Conservation (phyloP, 1,284 basidiomycete species). For the Peniophora sp. region DNA sequence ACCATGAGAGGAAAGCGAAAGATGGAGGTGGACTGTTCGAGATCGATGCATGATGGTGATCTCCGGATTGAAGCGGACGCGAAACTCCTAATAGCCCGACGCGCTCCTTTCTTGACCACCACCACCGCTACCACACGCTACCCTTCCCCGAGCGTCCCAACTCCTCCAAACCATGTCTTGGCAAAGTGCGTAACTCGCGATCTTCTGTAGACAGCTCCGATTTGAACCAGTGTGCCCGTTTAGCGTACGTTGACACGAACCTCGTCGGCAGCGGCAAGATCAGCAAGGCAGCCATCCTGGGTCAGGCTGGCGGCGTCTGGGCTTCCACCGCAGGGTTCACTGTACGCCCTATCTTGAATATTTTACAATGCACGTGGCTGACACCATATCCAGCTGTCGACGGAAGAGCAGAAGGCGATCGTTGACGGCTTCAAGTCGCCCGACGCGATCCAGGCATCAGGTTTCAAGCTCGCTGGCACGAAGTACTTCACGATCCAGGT, state of each 20-base stretch:
- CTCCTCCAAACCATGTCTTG: constrained; percentile 22
- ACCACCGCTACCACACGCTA: neutral
- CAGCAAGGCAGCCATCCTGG: constrained; percentile 78
- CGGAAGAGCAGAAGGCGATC: constrained; percentile 71
- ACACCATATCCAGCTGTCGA: constrained; percentile 45
- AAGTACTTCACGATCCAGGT: constrained; percentile 79
- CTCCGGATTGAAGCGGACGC: neutral
- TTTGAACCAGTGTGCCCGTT: neutral
- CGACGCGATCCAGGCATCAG: constrained; percentile 40
- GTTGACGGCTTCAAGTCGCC: constrained; percentile 46
- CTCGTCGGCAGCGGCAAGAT: constrained; percentile 77
- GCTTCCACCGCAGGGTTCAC: constrained; percentile 68
- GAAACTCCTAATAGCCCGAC: neutral
- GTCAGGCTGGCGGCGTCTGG: constrained; percentile 85
- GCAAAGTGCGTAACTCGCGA: constrained; percentile 21
- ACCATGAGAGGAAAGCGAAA: no score
- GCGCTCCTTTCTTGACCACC: neutral
- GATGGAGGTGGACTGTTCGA: neutral
- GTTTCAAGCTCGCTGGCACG: constrained; percentile 62
- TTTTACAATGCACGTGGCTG: neutral
- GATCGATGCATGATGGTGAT: neutral
- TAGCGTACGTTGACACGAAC: constrained; percentile 85
- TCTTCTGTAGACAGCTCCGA: neutral
- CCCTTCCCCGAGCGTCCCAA: neutral
- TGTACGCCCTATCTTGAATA: constrained; percentile 37